Conservation (phyloP, 2,329 filamentous ascomycete genomes). For the Colletotrichum musicola region DNA sequence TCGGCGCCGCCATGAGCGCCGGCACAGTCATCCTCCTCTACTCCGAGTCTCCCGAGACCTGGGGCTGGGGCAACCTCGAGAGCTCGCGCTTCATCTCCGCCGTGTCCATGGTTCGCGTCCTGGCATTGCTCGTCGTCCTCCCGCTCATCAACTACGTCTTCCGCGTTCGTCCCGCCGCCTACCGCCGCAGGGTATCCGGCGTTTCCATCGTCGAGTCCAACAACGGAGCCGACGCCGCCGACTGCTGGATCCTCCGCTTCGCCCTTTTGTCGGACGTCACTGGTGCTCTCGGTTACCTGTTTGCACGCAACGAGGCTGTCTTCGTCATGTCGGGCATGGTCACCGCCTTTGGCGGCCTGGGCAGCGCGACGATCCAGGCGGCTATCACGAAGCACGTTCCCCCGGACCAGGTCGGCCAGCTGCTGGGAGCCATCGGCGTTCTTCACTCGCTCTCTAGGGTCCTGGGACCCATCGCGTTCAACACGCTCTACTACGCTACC, state of each 20-base stretch:
- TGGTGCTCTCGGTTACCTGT: constrained; percentile 81
- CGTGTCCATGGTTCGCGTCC: constrained; percentile 81
- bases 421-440: constrained; percentile 90
- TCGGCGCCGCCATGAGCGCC: constrained; percentile 84
- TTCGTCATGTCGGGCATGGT: constrained; percentile 81
- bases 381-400: constrained; percentile 93
- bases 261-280: constrained; percentile 82
- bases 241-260: constrained; percentile 80
- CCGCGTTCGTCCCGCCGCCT: constrained; percentile 66
- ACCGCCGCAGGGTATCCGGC: constrained; percentile 54
- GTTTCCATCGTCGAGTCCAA: constrained; percentile 60
- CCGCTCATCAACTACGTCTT: constrained; percentile 83
- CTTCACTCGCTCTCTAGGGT: constrained; percentile 86
- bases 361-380: constrained; percentile 85
- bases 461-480: constrained; percentile 84
- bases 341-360: constrained; percentile 85
- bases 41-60: constrained; percentile 80
- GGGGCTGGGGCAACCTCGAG: constrained; percentile 85
- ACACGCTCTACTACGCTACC: constrained; percentile 85
- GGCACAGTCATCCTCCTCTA: constrained; percentile 89
- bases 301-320: constrained; percentile 70
- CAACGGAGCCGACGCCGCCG: constrained; percentile 80
- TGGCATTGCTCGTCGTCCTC: constrained; percentile 79
- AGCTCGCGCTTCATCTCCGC: constrained; percentile 84
- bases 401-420: constrained; percentile 81